A percentile compares a stretch with the other conserved stretches of the same genome.
Conservation (phyloP, 129 eudicot genomes). For the sunflower (Helianthus annuus) region HanXRQr2.0-SUNRISE NC_035446.2:8676639-8677138, state of each 20-base stretch:
- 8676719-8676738: not conserved
- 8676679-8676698: conserved; percentile 58
- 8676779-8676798: not conserved
- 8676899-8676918: no score
- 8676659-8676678: conserved; percentile 58
- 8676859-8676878: no score
- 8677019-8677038: no score
- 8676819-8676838: not conserved
- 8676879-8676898: no score
- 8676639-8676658: conserved; percentile 80
- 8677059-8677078: not conserved
- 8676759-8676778: not conserved
- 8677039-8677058: not conserved
- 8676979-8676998: no score
- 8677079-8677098: not conserved
- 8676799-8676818: not conserved
- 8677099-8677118: not conserved
- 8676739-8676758: not conserved
- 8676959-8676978: no score
- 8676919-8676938: no score
- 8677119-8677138: not conserved
- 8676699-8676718: conserved; percentile 38
- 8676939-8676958: no score
- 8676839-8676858: not conserved
- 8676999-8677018: no score